Base-by-base conservation (phyloP, 345 rosid genomes). In the Murraya koenigii region DNA sequence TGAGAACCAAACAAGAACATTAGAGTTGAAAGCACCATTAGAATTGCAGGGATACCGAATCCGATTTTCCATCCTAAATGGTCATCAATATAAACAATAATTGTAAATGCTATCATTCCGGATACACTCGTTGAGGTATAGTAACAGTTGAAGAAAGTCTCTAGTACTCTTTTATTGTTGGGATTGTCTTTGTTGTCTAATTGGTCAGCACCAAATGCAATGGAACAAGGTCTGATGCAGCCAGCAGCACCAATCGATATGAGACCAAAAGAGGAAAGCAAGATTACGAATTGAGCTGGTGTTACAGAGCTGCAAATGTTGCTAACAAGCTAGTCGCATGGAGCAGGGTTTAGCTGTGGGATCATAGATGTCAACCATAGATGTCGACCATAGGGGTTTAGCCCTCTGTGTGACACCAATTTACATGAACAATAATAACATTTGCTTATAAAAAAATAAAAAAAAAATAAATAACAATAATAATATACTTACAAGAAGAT, bases 121-220 rank as follows among this genome's bases (percentile, higher is more conserved):
- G 85, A 76, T 35, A 72, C 47, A 33, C 78, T 54, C 6, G 66
- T 39, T 6, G 88, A 72, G 32, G 80, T 81, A 69, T 76, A 75
- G 61, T 85, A 82, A 85, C 80, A 85, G 3, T 60, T 75, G 71
- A 85, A 85, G 84, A 69, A 85, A 3, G 82, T 78, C 75, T 82
- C 72, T 5, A 85, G 7, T 20, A 78, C 58, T 39, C 80, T 69
- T 33, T 78, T 70, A 25, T 76, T 82, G 25, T 74, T 74, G 19
- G 78, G 78, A 63, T 78, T 74, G 5, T 66, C 82, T 52, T 33
- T 36, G 58, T 62, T 49, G 28, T 78, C 70, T 6, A 86, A 36
- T 66, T 86, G 89, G 32, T 86, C 87, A 1, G 89, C 85, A 22
- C 84, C 82, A 17, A 82, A 84, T 0, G 87, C 84, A 1, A 80